Evolutionary conservation across 345 rosid species (phyloP).

Genomic region (Euphorbia pulcherrima): DNA sequence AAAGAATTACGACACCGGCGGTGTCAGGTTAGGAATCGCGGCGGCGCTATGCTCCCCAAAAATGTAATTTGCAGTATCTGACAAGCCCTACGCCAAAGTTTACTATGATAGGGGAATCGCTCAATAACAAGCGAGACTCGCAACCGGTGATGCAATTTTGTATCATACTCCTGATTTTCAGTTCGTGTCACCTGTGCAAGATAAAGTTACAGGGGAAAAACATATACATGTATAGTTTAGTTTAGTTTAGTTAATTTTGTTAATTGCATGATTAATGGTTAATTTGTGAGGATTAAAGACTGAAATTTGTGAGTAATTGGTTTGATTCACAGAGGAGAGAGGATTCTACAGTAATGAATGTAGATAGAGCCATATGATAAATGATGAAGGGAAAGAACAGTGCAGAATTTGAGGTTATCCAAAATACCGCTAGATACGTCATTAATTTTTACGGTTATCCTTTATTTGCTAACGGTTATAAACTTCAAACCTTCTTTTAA

Average conservation of each 20-base stretch:
- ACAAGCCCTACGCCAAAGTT: conserved; percentile 48
- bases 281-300: no score
- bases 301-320: not conserved
- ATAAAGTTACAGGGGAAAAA: conserved; percentile 71
- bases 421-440: no score
- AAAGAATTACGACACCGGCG: conserved; percentile 48
- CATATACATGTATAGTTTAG: conserved; percentile 79
- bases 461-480: no score
- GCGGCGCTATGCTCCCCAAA: conserved; percentile 49
- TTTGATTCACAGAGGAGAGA: conserved; percentile 56
- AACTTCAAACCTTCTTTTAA: no score
- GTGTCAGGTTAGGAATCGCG: conserved; percentile 77
- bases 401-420: conserved; percentile 56
- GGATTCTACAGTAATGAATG: conserved; percentile 83
- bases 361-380: conserved; percentile 55
- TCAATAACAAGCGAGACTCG: conserved; percentile 24
- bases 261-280: not conserved
- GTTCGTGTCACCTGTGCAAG: conserved; percentile 55
- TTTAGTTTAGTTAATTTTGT: no score
- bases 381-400: conserved; percentile 59
- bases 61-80: conserved; percentile 34
- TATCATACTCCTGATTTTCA: conserved; percentile 55
- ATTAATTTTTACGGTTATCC: no score
- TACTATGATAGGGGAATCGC: conserved; percentile 36
- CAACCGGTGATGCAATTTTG: conserved; percentile 16